Conservation (phyloP, 805 yeast genomes). For the Pichia pseudocactophila region DNA sequence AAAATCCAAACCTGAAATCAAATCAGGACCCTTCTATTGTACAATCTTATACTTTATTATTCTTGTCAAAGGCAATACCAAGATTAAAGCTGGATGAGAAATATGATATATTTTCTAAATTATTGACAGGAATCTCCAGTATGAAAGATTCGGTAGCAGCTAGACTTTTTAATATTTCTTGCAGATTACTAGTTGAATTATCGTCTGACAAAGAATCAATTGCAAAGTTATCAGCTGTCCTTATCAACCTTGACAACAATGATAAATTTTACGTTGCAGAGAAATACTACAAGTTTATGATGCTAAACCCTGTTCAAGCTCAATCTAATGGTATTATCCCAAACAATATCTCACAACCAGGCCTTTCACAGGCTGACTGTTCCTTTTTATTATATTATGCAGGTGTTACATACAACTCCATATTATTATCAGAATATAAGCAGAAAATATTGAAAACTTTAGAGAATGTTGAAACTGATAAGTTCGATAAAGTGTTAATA, state of each 20-base stretch:
- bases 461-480: conserved; percentile 29
- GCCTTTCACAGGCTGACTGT: conserved; percentile 48
- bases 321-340: conserved; percentile 33
- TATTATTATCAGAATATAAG: conserved; percentile 37
- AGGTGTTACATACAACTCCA: conserved; percentile 48
- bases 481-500: conserved; percentile 26
- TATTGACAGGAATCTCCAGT: conserved; percentile 38
- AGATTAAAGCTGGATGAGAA: conserved; percentile 35
- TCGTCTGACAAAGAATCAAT: conserved; percentile 25
- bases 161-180: conserved; percentile 51
- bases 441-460: conserved; percentile 34
- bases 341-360: conserved; percentile 47
- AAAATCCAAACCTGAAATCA: conserved; percentile 38
- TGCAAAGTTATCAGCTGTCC: conserved; percentile 28
- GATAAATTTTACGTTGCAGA: conserved; percentile 40
- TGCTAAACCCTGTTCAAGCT: conserved; percentile 40
- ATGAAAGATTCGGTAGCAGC: conserved; percentile 32
- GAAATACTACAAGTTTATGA: conserved; percentile 46
- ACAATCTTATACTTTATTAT: conserved; percentile 52
- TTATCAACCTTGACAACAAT: conserved; percentile 17
- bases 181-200: conserved; percentile 36
- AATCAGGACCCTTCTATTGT: conserved; percentile 42
- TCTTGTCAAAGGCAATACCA: conserved; percentile 60
- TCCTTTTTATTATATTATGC: conserved; percentile 61
- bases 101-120: conserved; percentile 35